phyloP scores from a whole-genome alignment of 2,329 filamentous ascomycete species.

The Onygenales sp. region DNA sequence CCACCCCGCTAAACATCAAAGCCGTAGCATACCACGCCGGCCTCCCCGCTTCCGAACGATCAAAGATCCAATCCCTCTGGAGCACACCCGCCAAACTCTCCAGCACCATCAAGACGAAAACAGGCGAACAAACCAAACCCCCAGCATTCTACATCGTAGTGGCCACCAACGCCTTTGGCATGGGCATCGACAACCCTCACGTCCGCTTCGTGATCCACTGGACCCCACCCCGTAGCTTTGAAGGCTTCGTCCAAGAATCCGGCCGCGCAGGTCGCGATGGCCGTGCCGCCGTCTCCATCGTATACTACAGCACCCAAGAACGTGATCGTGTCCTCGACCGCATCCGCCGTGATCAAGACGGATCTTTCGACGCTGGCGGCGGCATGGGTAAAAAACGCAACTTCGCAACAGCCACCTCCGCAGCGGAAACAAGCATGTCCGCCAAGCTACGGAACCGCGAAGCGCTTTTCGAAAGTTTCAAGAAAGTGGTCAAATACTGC shows the following conservation, averaged over 20 bases:
- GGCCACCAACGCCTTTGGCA: conserved; percentile 90
- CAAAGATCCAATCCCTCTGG: conserved; percentile 43
- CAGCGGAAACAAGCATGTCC: conserved; percentile 27
- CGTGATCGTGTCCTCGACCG: conserved; percentile 59
- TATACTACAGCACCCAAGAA: conserved; percentile 87
- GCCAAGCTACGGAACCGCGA: conserved; percentile 26
- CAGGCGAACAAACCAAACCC: conserved; percentile 12
- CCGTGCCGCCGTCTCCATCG: conserved; percentile 68
- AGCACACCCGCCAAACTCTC: conserved; percentile 9
- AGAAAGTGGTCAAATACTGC: conserved; percentile 67
- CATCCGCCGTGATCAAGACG: conserved; percentile 36
- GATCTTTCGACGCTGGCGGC: conserved; percentile 18
- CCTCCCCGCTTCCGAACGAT: conserved; percentile 63
- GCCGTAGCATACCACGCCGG: conserved; percentile 43
- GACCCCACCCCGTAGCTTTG: conserved; percentile 87
- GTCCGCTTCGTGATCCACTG: conserved; percentile 94
- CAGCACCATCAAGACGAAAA: conserved; percentile 2
- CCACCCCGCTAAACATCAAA: conserved; percentile 22
- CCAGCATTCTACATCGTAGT: conserved; percentile 83
- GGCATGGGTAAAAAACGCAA: conserved; percentile 24
- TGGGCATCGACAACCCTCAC: conserved; percentile 95
- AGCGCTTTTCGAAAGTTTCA: conserved; percentile 51
- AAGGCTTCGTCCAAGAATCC: conserved; percentile 93
- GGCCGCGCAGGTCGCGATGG: conserved; percentile 85
- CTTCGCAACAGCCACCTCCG: conserved; percentile 36